These are phyloP conservation scores for Grigorovia transvaalensis DNA, from an alignment of 805 yeast species.

Conservation along the genomic window DNA sequence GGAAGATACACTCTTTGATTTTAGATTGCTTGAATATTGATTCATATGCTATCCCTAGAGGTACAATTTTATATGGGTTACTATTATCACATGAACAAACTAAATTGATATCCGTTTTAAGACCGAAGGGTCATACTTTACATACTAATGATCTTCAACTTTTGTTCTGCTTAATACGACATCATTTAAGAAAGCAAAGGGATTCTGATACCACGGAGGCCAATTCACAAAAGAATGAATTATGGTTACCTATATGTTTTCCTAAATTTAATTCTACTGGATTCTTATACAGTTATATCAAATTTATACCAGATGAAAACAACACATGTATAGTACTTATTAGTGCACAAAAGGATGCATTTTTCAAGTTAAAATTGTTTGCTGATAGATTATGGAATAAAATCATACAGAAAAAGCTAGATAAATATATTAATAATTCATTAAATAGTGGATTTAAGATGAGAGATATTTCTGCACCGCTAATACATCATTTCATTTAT, in stretches of 20 bases:
- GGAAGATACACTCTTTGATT: conserved; percentile 33
- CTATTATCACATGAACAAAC: conserved; percentile 49
- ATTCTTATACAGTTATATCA: conserved; percentile 72
- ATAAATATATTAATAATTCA: conserved; percentile 31
- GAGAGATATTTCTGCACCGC: conserved; percentile 44
- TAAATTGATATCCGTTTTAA: conserved; percentile 53
- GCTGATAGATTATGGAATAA: conserved; percentile 41
- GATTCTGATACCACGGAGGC: conserved; percentile 4
- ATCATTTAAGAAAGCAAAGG: conserved; percentile 18
- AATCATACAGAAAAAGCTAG: conserved; percentile 30
- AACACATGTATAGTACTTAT: conserved; percentile 37
- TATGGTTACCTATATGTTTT: conserved; percentile 90
- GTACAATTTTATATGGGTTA: conserved; percentile 63
- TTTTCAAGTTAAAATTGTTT: conserved; percentile 60
- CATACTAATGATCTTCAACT: conserved; percentile 76
- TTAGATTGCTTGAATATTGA: conserved; percentile 14
- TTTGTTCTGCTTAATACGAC: conserved; percentile 59
- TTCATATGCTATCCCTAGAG: conserved; percentile 29
- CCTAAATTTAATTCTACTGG: conserved; percentile 87
- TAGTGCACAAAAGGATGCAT: conserved; percentile 57
- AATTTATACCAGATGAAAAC: conserved; percentile 34
- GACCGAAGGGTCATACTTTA: conserved; percentile 69
- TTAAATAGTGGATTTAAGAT: conserved; percentile 27
- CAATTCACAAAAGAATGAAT: conserved; percentile 41
- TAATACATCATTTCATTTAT: conserved; percentile 69